Evolutionary conservation across 2,329 filamentous ascomycete genomes (phyloP).

Genomic region (Calonectria multiphialidica): DNA sequence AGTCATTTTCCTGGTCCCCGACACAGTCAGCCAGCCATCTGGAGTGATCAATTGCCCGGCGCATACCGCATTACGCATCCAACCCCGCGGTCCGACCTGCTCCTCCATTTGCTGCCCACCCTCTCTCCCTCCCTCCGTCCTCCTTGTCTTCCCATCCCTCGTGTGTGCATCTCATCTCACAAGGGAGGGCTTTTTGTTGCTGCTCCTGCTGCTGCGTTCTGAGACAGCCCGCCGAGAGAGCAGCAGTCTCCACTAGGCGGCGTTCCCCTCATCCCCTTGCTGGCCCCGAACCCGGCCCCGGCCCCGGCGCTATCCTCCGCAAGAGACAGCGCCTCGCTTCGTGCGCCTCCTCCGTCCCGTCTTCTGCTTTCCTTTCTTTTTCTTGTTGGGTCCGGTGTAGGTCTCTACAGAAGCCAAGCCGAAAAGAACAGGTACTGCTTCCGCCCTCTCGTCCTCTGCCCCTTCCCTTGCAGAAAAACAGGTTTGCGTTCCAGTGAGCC

Average conservation of each 20-base stretch:
- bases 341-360: conserved; percentile 9
- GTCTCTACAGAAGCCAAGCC: conserved; percentile 14
- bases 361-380: neutral
- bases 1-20: conserved; percentile 6
- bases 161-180: neutral
- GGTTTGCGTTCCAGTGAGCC: conserved; percentile 17
- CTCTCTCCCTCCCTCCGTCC: neutral
- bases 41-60: neutral
- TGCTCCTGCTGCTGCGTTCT: neutral
- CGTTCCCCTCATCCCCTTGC: conserved; percentile 28
- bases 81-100: neutral
- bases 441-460: conserved; percentile 27
- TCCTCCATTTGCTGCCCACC: neutral
- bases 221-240: conserved; percentile 28
- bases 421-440: conserved; percentile 31
- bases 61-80: neutral
- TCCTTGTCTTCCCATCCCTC: neutral
- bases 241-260: conserved; percentile 19
- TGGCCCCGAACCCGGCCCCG: conserved; percentile 41
- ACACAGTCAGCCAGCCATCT: conserved; percentile 8
- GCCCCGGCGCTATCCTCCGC: conserved; percentile 36
- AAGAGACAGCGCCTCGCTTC: conserved; percentile 16
- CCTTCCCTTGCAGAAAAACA: conserved; percentile 18
- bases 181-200: neutral
- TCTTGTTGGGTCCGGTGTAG: conserved; percentile 15